A percentile compares a stretch with the other conserved stretches of the same genome.
Evolutionary conservation across 345 rosid species (phyloP).

Genomic region (Lepidium africanum): DNA sequence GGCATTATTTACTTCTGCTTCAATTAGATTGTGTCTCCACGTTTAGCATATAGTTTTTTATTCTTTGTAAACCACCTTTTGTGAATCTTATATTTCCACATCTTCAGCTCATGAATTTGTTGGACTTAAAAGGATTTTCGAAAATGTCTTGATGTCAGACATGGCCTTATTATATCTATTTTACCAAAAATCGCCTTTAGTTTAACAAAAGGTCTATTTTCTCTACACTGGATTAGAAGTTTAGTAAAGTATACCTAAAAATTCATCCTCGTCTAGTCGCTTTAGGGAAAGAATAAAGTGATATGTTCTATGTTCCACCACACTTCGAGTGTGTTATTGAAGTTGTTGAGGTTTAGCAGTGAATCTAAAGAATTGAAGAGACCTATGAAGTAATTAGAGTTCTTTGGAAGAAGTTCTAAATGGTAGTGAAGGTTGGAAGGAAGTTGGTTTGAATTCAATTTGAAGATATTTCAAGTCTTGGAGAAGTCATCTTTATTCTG

Average conservation of each 20-base stretch:
- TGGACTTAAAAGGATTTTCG: not conserved
- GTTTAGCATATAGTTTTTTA: not conserved
- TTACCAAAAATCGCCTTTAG: not conserved
- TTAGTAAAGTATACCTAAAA: not conserved
- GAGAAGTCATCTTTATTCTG: slow-evolving; percentile 96
- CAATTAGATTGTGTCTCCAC: not conserved
- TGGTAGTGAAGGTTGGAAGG: slow-evolving; percentile 98
- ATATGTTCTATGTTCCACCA: slow-evolving; percentile 32
- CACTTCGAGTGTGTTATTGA: slow-evolving; percentile 59
- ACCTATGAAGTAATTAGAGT: slow-evolving; percentile 91
- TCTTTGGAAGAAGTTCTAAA: slow-evolving; percentile 93
- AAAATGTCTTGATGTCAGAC: not conserved
- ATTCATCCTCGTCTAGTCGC: not conserved
- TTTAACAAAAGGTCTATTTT: not conserved
- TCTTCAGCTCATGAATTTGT: not conserved
- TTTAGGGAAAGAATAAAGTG: slow-evolving; percentile 14
- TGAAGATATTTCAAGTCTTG: slow-evolving; percentile 98
- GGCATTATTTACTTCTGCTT: not conserved
- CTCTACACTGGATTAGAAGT: not conserved
- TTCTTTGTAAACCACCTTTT: not conserved
- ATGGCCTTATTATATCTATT: not conserved
- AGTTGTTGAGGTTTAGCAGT: slow-evolving; percentile 85
- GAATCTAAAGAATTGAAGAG: slow-evolving; percentile 89
- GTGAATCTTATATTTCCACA: not conserved
- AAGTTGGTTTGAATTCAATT: slow-evolving; percentile 97